Conservation (phyloP, 345 rosid genomes). For the Euphorbia pulcherrima region DNA sequence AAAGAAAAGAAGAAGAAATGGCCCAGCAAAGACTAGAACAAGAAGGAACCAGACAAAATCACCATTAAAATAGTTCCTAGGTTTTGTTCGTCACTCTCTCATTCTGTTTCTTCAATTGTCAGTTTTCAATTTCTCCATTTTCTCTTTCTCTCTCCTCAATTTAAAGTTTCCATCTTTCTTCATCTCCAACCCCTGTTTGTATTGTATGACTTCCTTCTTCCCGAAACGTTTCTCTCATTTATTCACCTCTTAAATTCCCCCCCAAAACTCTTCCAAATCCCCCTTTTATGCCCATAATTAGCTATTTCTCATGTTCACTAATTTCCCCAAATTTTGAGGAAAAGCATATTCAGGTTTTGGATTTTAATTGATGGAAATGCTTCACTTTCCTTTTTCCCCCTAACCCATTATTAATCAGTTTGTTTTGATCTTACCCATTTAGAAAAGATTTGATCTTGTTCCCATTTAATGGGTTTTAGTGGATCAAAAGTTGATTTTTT, state of each 20-base stretch:
- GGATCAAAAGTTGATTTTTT: neutral
- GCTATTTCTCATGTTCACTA: slow-evolving; percentile 2
- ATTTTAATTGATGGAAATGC: neutral
- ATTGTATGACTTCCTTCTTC: slow-evolving; percentile 8
- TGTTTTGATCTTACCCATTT: slow-evolving; percentile 2
- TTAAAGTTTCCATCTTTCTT: neutral
- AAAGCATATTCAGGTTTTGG: neutral
- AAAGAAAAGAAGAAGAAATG: too few relatives aligned
- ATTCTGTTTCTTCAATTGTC: neutral
- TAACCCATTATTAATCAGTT: neutral
- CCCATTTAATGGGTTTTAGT: too few relatives aligned
- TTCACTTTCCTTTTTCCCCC: neutral
- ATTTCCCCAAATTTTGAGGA: neutral
- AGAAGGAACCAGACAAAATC: neutral
- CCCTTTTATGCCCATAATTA: neutral
- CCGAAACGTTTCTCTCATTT: slow-evolving; percentile 8
- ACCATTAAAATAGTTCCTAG: slow-evolving; percentile 7
- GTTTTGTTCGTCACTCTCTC: slow-evolving; percentile 10
- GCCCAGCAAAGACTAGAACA: too few relatives aligned
- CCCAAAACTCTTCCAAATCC: neutral
- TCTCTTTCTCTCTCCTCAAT: neutral
- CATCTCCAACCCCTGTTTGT: neutral
- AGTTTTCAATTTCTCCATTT: neutral
- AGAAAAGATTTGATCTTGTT: slow-evolving; percentile 16
- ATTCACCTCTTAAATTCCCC: neutral